Percentiles rank a stretch among this genome's conserved stretches.
phyloP scores from a whole-genome alignment of 202 grass and related monocot genomes.

The Thinopyrum obtusiflorum region DNA sequence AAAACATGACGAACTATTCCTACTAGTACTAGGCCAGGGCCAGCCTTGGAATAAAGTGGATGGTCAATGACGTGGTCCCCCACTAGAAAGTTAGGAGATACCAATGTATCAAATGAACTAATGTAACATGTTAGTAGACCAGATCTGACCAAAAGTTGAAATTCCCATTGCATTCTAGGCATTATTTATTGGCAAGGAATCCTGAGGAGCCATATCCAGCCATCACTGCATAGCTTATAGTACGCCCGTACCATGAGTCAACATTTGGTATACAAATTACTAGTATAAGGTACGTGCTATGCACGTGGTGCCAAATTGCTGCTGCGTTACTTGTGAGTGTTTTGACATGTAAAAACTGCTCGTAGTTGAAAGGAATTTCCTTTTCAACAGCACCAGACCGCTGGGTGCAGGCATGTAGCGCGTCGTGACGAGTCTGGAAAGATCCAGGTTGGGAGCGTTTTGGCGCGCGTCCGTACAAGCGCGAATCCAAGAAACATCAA shows the following conservation, averaged over 20 bases:
- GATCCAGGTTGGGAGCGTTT: no score
- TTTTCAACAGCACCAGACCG: no score
- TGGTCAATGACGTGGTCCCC: conserved; percentile 25
- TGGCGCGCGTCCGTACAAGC: no score
- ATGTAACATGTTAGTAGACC: conserved; percentile 39
- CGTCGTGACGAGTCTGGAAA: no score
- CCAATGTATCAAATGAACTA: conserved; percentile 16
- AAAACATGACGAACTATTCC: conserved; percentile 15
- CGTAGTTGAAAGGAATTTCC: no score
- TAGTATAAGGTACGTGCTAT: no score
- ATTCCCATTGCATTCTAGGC: not conserved
- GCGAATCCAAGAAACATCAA: no score
- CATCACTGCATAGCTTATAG: not conserved
- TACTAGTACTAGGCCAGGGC: not conserved
- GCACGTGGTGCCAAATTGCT: no score
- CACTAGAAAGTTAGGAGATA: not conserved
- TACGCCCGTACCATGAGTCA: conserved; percentile 15
- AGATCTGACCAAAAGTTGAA: conserved; percentile 28
- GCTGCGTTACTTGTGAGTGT: no score
- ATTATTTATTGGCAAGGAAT: conserved; percentile 22
- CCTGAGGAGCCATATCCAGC: not conserved
- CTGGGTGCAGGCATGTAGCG: no score
- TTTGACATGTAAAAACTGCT: no score
- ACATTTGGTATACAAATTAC: not conserved
- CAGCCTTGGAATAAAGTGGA: conserved; percentile 1